Base-by-base conservation (phyloP, 2,329 filamentous ascomycete genomes). In the Diaporthe sp. region DNA sequence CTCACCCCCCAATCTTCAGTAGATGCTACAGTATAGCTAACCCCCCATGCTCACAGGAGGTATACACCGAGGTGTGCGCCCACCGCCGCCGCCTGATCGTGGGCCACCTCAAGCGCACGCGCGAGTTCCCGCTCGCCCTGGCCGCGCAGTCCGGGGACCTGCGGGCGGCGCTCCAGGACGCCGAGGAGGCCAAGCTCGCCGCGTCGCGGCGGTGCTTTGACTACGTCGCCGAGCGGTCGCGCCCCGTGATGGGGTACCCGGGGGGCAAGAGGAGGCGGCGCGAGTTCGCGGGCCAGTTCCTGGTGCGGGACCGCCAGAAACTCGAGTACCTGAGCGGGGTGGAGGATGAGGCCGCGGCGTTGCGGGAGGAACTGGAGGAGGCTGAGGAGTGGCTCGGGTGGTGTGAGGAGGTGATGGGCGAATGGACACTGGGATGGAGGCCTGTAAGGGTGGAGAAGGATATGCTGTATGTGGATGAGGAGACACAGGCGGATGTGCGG, bases 391-490 rank as follows among this genome's bases (percentile, higher is more conserved):
- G 65, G 65, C 49, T 4, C 2, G n/a, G 1, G 5, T 70, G 65
- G 65, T 42, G 49, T 12, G 10, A 2, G 6, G 3, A 34, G 2
- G n/a, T 9, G 49, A 28, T 28, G 2, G 34, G 0, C 0, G 20
- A 17, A 9, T 70, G 65, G 65, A 12, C 22, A 2, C 7, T 12
- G 20, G 65, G 65, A 1, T 70, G 65, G 65, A 70, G 65, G n/a
- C 65, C 65, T 6, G 49, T 7, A 6, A 13, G 7, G n/a, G 47
- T 55, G 8, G 65, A 70, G 49, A 42, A 9, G n/a, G n/a, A 13
- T 8, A 70, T 70, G 65, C 3, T 70, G 34, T 70, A 70, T 15
- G 65, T 70, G 34, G 65, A 28, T 13, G 65, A 70, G 34, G 65
- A 28, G 4, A 3, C 15, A 5, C 22, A 70, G 17, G 49, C 13